Evolutionary conservation across 176 grass and related monocot genomes (phyloP).

Genomic region (Carex myosuroides): DNA sequence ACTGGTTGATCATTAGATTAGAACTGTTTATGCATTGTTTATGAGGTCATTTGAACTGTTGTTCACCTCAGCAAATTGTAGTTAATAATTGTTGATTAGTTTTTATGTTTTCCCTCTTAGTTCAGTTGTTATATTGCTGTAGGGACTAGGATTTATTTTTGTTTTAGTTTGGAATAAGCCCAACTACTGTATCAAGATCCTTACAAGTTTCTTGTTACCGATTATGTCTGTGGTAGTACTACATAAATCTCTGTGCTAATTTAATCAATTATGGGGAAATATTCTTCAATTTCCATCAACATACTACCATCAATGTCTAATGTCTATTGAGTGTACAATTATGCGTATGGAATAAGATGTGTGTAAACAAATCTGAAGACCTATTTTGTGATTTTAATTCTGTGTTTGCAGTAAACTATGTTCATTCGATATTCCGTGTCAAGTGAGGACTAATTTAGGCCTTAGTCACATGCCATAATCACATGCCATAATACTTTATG

Average conservation of each 20-base stretch:
- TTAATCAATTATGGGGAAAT: not conserved
- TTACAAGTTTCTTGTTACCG: not conserved
- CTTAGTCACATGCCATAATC: not conserved
- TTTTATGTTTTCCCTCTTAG: not conserved
- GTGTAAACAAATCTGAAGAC: not conserved
- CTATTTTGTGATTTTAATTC: not conserved
- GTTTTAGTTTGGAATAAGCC: not conserved
- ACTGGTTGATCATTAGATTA: constrained; percentile 8
- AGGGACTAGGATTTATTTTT: not conserved
- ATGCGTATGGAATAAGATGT: not conserved
- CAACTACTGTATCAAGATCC: not conserved
- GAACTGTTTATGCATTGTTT: not conserved
- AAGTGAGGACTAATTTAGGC: not conserved
- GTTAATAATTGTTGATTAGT: not conserved
- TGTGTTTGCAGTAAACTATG: not conserved
- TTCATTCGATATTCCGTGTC: not conserved
- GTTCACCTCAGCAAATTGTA: not conserved
- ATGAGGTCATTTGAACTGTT: not conserved
- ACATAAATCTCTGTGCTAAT: not conserved
- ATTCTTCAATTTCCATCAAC: not conserved
- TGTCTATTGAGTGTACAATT: not conserved
- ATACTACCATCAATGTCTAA: not conserved
- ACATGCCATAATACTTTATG: not conserved
- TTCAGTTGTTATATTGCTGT: not conserved
- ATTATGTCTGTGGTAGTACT: not conserved